phyloP scores from a whole-genome alignment of 2,329 filamentous ascomycete genomes.

The Pseudocercospora pini-densiflorae region DNA sequence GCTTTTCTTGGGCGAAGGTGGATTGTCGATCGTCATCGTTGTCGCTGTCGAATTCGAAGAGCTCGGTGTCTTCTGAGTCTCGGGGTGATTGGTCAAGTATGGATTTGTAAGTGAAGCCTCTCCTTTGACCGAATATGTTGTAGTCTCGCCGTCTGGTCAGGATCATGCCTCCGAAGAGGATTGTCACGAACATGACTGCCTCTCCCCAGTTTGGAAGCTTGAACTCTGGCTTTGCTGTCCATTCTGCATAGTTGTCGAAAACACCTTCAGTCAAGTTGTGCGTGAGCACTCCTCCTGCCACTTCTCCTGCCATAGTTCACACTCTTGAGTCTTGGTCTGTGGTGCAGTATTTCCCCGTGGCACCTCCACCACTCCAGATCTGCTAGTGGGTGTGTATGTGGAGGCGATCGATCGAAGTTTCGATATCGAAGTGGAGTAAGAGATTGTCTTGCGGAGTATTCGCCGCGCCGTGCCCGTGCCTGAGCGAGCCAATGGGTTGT shows the following conservation, averaged over 20 bases:
- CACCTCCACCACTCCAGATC: slow-evolving; percentile 4
- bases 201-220: slow-evolving; percentile 28
- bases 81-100: slow-evolving; percentile 39
- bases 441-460: neutral
- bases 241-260: slow-evolving; percentile 22
- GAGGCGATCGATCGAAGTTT: neutral
- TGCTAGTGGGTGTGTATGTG: neutral
- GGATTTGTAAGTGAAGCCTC: slow-evolving; percentile 34
- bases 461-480: neutral
- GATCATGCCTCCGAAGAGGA: slow-evolving; percentile 55
- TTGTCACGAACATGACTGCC: slow-evolving; percentile 51
- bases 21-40: slow-evolving; percentile 42
- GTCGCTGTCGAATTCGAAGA: slow-evolving; percentile 44
- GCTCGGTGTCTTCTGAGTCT: slow-evolving; percentile 37
- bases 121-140: slow-evolving; percentile 43
- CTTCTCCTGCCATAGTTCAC: slow-evolving; percentile 13
- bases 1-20: slow-evolving; percentile 41
- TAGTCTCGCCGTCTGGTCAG: slow-evolving; percentile 53
- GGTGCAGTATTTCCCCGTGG: slow-evolving; percentile 2
- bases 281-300: slow-evolving; percentile 9
- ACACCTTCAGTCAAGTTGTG: slow-evolving; percentile 17
- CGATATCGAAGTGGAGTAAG: neutral
- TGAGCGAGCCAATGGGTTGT: neutral
- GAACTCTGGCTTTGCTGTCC: slow-evolving; percentile 25
- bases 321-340: neutral